Percentiles rank a stretch among this genome's conserved stretches.
These are phyloP conservation scores for Oryza rufipogon DNA, from an alignment of 176 grass and related monocot genomes.

Conservation along the genomic window DNA sequence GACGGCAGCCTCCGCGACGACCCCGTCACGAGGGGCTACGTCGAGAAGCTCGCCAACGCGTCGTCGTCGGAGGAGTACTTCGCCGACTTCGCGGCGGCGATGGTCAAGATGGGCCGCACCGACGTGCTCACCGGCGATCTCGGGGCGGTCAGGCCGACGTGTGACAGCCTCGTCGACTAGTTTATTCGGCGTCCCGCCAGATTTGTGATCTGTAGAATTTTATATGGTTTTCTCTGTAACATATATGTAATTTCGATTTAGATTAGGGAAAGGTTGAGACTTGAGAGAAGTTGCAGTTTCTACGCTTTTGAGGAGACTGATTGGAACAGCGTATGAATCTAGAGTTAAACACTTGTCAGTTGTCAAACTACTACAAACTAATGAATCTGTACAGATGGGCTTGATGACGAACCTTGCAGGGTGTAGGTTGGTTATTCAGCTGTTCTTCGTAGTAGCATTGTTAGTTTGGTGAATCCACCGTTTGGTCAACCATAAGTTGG, in stretches of 20 bases:
- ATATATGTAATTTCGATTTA: neutral
- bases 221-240: neutral
- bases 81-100: constrained; percentile 41
- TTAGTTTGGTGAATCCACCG: constrained; percentile 32
- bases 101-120: constrained; percentile 70
- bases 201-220: neutral
- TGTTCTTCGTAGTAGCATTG: neutral
- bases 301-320: neutral
- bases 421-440: neutral
- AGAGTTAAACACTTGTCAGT: neutral
- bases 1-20: constrained; percentile 61
- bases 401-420: neutral
- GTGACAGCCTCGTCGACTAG: constrained; percentile 57
- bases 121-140: constrained; percentile 45
- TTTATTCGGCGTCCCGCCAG: neutral
- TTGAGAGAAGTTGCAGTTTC: neutral
- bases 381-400: neutral
- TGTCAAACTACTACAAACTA: neutral
- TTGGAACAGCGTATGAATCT: neutral
- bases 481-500: constrained; percentile 40
- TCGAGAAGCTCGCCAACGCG: constrained; percentile 54
- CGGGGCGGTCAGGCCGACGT: constrained; percentile 45
- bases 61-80: constrained; percentile 54
- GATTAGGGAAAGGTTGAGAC: neutral
- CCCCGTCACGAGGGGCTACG: constrained; percentile 50